phyloP scores from a whole-genome alignment of 495 filamentous ascomycete species.

The Penicillium subrubescens region DNA sequence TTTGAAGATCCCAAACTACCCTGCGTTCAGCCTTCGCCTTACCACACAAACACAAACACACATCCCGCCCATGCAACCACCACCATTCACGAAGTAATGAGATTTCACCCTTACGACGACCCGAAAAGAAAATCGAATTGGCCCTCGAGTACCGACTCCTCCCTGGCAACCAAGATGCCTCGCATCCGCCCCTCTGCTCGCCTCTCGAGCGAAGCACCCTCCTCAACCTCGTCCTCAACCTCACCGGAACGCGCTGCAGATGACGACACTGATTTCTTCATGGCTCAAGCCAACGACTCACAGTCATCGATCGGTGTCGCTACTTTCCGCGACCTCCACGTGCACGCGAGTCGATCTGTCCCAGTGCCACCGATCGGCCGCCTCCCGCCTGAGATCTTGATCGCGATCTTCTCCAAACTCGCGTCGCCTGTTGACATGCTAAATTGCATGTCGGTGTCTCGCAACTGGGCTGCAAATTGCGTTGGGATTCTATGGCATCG shows the following conservation, averaged over 20 bases:
- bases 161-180: slow-evolving; percentile 33
- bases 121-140: slow-evolving; percentile 18
- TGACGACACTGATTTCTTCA: slow-evolving; percentile 94
- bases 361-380: slow-evolving; percentile 72
- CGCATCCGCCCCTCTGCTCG: slow-evolving; percentile 44
- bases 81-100: slow-evolving; percentile 22
- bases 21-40: background rate
- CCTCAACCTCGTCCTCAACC: slow-evolving; percentile 74
- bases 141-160: slow-evolving; percentile 7
- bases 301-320: slow-evolving; percentile 83
- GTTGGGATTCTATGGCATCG: slow-evolving; percentile 96
- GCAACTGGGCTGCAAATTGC: slow-evolving; percentile 87
- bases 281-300: slow-evolving; percentile 80
- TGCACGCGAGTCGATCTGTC: slow-evolving; percentile 58
- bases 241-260: slow-evolving; percentile 81
- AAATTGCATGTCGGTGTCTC: slow-evolving; percentile 89
- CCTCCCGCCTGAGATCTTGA: slow-evolving; percentile 91
- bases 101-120: slow-evolving; percentile 24
- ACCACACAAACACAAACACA: slow-evolving; percentile 11
- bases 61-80: slow-evolving; percentile 19
- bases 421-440: slow-evolving; percentile 71
- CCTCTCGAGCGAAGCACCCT: slow-evolving; percentile 49
- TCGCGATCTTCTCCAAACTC: slow-evolving; percentile 87
- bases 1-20: background rate
- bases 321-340: slow-evolving; percentile 69